Evolutionary conservation across 2,329 filamentous ascomycete genomes (phyloP), one percentile per base, ranked within the genome.

Genomic region (Colletotrichum karsti): DNA sequence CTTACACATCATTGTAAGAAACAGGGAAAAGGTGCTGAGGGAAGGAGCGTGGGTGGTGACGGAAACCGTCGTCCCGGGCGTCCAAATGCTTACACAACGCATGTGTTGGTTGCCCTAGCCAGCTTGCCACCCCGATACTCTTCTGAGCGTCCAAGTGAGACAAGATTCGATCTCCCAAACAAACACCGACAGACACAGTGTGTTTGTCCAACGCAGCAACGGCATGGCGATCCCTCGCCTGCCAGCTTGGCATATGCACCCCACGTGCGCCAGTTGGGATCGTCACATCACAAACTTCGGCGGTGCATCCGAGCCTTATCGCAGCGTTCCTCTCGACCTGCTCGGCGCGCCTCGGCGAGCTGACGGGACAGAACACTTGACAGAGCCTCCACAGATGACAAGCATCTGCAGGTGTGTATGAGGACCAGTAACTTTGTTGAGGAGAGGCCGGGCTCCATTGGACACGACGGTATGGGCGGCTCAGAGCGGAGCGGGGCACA

Each of bases 171-270:
- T 46, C 24, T 13, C 13, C 20, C 26, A 44, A 33, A 35, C 1
- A 37, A n/a, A 20, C 20, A 46, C 24, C 15, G 53, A 20, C 33
- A 37, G 24, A 10, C 37, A 20, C 18, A 20, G 30, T 42, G 30
- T 42, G 35, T 26, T 10, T 28, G n/a, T 33, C 46, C 55, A 33
- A 63, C 42, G 30, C 35, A 24, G 26, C 42, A 63, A 67, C 41
- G 15, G 18, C n/a, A 24, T 35, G 44, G 13, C 42, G n/a, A 63
- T 56, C 26, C n/a, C 42, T 58, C 53, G 59, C 35, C 42, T 42
- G 37, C 12, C 13, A 20, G 37, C 63, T 63, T 57, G 59, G 59
- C 51, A 42, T 57, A 64, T 67, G 64, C 60, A 68, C 61, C 60
- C 61, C 53, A 65, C 65, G 44, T 42, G 39, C 33, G 42, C 33